Conservation (phyloP, 352 stramenopile genomes). For the Phytopythium vexans region DNA sequence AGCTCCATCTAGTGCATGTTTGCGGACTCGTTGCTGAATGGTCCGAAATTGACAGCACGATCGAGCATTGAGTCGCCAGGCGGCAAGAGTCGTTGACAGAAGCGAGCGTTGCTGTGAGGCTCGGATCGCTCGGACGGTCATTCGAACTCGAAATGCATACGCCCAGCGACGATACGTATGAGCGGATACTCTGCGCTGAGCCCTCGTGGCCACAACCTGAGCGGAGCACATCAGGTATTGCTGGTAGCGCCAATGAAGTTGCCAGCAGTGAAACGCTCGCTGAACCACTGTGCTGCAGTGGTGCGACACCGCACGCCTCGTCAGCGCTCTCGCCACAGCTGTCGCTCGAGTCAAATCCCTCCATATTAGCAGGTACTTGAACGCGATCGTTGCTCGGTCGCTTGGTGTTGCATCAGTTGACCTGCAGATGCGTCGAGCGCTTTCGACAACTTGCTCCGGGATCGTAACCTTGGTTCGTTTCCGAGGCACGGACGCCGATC, state of each 20-base stretch:
- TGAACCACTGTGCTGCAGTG: not conserved
- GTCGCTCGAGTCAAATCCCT: not conserved
- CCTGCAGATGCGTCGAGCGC: not conserved
- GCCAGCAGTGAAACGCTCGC: constrained; percentile 1
- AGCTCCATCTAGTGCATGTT: no score
- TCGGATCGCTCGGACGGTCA: not conserved
- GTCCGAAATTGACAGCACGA: not conserved
- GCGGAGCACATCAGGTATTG: not conserved
- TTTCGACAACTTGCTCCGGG: not conserved
- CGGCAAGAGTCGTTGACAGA: not conserved
- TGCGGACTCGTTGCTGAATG: not conserved
- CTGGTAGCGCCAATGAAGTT: not conserved
- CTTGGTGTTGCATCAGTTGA: not conserved
- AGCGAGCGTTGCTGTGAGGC: no score
- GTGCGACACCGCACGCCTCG: not conserved
- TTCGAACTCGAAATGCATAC: not conserved
- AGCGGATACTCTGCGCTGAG: not conserved
- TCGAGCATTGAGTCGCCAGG: not conserved
- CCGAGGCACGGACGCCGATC: not conserved
- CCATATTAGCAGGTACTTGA: constrained; percentile 2
- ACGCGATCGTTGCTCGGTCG: not conserved
- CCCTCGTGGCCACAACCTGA: not conserved
- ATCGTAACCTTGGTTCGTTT: not conserved
- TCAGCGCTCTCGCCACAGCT: not conserved
- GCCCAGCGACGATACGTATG: not conserved